Percentiles rank a stretch among this genome's conserved stretches.
Conservation (phyloP, 768 basidiomycete species). For the Leccinum disarticulatum region DNA sequence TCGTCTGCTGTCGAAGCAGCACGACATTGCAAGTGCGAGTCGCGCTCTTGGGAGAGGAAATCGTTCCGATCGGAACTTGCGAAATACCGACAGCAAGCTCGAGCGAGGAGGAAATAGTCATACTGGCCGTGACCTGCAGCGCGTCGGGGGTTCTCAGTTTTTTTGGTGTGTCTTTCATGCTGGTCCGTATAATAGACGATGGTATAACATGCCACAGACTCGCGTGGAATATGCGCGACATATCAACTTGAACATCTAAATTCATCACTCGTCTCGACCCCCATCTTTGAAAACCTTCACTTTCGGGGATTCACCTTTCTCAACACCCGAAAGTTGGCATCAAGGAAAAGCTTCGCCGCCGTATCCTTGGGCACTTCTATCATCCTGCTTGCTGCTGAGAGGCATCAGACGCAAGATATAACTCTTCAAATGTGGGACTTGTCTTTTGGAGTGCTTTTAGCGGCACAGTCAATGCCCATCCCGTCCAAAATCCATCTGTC, state of each 20-base stretch:
- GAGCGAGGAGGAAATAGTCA: not conserved
- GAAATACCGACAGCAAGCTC: conserved; percentile 22
- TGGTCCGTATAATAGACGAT: not conserved
- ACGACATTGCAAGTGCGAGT: conserved; percentile 24
- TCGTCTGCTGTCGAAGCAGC: conserved; percentile 26
- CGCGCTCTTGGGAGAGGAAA: conserved; percentile 19
- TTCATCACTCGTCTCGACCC: conserved; percentile 26
- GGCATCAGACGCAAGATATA: conserved; percentile 39
- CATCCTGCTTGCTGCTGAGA: conserved; percentile 51
- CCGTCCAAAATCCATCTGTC: conserved; percentile 43
- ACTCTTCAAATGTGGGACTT: conserved; percentile 67
- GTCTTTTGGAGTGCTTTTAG: conserved; percentile 63
- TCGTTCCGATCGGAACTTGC: conserved; percentile 17
- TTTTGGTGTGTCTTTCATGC: conserved; percentile 40
- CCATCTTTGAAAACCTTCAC: conserved; percentile 21
- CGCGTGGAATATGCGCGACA: conserved; percentile 43
- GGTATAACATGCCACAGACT: conserved; percentile 33
- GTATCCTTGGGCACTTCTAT: conserved; percentile 57
- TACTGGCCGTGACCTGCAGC: conserved; percentile 34
- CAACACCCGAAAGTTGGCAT: conserved; percentile 7
- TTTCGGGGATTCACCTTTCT: conserved; percentile 21
- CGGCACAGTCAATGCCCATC: conserved; percentile 49
- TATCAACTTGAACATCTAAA: conserved; percentile 33
- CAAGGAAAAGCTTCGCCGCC: conserved; percentile 32
- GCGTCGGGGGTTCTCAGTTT: conserved; percentile 48